Evolutionary conservation across 2,329 filamentous ascomycete species (phyloP), one percentile per base, ranked within the genome.

Genomic region (Aspergillus pseudonomiae): DNA sequence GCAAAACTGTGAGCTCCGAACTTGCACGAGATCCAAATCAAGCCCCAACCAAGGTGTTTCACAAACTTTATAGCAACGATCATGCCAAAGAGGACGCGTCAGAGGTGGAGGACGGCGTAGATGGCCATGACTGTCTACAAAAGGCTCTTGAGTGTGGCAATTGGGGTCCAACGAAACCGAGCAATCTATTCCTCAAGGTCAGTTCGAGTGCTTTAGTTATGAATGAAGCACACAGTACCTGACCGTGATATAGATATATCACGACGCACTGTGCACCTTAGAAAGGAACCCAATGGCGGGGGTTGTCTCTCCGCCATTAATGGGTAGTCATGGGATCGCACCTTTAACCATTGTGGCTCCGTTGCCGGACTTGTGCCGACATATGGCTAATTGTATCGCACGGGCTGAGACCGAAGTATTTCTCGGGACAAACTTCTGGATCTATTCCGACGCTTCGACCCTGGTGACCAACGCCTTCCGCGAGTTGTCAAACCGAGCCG

Each of bases 341-440:
- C 91, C 90, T 0, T 75, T 94, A 66, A 90, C 89, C 0, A 84
- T 93, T 46, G 87, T 94, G 32, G 89, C 87, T 0, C 85, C 86
- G 68, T 83, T 91, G 26, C 88, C 89, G 0, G 91, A 94, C 73
- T 86, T 93, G 32, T 87, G 86, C 64, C 84, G 90, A 1, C 91
- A 94, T 74, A 90, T 92, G 79, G 87, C 90, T 1, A 93, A 94
- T 68, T 80, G 92, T 24, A 94, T 94, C 39, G 90, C 85, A 3
- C 83, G 88, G 4, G 91, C 91, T 0, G 84, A 92, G 70, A 85
- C 84, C 39, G 91, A 94, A 70, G 87, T 94, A 0, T 88, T 91
- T 61, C 80, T 94, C 11, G 88, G 88, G 0, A 94, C 91, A 0
- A 93, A 92, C 69, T 92, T 88, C 71, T 93, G 91, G 91, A 85